These are phyloP conservation scores for Russula abietina DNA, from an alignment of 768 basidiomycete genomes.

Conservation along the genomic window DNA sequence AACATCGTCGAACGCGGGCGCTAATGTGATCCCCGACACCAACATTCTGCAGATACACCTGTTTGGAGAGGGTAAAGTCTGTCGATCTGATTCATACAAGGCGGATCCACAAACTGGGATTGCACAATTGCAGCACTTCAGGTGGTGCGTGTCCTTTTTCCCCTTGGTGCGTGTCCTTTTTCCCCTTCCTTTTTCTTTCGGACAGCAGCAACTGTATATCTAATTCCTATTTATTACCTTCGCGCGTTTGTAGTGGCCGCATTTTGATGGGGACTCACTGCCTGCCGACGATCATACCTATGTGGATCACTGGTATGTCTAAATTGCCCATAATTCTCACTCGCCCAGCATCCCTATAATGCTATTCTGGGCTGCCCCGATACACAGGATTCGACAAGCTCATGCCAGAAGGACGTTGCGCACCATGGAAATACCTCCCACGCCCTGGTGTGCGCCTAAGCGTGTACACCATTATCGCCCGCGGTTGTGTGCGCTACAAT, in stretches of 20 bases:
- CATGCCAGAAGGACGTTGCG: constrained; percentile 81
- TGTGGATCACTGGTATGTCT: constrained; percentile 76
- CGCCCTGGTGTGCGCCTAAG: constrained; percentile 55
- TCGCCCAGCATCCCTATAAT: too few species aligned
- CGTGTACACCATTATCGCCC: constrained; percentile 56
- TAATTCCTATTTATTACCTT: background rate
- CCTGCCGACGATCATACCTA: constrained; percentile 78
- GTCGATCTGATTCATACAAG: constrained; percentile 57
- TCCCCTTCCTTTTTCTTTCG: too few species aligned
- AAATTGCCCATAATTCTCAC: background rate
- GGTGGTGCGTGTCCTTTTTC: constrained; percentile 89
- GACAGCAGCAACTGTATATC: too few species aligned
- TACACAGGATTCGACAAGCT: constrained; percentile 69
- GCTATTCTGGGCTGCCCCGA: too few species aligned
- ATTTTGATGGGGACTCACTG: constrained; percentile 64
- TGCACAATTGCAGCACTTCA: constrained; percentile 65
- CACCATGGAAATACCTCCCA: constrained; percentile 69
- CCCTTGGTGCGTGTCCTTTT: too few species aligned
- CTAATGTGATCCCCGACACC: too few species aligned
- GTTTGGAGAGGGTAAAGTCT: constrained; percentile 85
- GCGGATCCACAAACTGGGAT: constrained; percentile 36
- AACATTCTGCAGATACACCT: constrained; percentile 76
- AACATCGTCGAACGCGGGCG: too few species aligned
- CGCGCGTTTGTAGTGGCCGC: constrained; percentile 51
- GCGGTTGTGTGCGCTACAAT: constrained; percentile 32